These are phyloP conservation scores for Claviceps citrina DNA, from an alignment of 2,329 filamentous ascomycete genomes.

Conservation along the genomic window DNA sequence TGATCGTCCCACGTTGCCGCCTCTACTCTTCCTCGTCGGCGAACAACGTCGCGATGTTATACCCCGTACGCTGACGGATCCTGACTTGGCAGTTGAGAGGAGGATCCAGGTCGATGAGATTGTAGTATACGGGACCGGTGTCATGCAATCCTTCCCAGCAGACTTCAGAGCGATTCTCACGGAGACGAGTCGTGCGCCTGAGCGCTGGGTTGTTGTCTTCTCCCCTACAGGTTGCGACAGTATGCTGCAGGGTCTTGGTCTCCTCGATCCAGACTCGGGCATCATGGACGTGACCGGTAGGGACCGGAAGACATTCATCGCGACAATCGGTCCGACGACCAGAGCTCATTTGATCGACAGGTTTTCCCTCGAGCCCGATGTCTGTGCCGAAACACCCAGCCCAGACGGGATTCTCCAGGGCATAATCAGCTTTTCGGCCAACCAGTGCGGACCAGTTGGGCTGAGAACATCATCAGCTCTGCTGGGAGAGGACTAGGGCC, in stretches of 20 bases:
- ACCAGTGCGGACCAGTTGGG: neutral
- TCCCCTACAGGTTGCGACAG: conserved; percentile 50
- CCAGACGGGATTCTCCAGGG: conserved; percentile 62
- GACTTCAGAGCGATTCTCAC: conserved; percentile 44
- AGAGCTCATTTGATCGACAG: conserved; percentile 51
- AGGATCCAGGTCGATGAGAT: conserved; percentile 60
- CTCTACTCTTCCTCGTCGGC: conserved; percentile 75
- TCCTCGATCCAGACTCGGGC: conserved; percentile 32
- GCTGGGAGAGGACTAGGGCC: too few relatives aligned
- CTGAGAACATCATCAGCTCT: neutral
- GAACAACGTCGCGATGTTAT: conserved; percentile 85
- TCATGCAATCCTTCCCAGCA: conserved; percentile 61
- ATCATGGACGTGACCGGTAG: conserved; percentile 18
- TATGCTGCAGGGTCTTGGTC: conserved; percentile 38
- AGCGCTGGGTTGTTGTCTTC: conserved; percentile 63
- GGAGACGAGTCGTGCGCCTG: conserved; percentile 22
- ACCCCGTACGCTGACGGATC: conserved; percentile 57
- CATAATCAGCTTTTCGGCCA: conserved; percentile 28
- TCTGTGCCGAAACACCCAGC: conserved; percentile 69
- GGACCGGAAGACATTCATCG: conserved; percentile 44
- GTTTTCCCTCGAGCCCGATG: conserved; percentile 56
- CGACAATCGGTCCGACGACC: conserved; percentile 89
- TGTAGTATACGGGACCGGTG: conserved; percentile 73
- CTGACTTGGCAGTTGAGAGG: conserved; percentile 28
- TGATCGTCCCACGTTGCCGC: conserved; percentile 31